phyloP scores from a whole-genome alignment of 2,329 filamentous ascomycete genomes.

The Colletotrichum sp. region DNA sequence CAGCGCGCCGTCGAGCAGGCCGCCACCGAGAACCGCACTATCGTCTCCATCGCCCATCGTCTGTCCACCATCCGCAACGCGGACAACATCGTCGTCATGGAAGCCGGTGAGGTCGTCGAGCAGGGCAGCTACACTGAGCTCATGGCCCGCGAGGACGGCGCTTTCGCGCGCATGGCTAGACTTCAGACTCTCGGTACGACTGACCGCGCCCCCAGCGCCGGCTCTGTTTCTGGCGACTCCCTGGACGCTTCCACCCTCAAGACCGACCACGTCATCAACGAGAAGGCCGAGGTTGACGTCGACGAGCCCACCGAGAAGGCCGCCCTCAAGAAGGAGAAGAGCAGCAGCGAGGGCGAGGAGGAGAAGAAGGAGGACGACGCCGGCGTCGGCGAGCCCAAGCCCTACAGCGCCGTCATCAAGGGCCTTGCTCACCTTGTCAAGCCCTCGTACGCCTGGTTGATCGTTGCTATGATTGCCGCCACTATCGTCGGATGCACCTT shows the following conservation, averaged over 20 bases:
- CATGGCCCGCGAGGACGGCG: constrained; percentile 47
- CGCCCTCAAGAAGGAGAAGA: background rate
- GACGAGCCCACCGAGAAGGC: background rate
- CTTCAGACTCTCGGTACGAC: constrained; percentile 25
- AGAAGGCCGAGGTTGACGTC: background rate
- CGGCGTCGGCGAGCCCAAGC: constrained; percentile 18
- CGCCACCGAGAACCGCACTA: constrained; percentile 57
- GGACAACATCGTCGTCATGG: constrained; percentile 71
- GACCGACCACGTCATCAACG: background rate
- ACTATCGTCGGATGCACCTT: constrained; percentile 62
- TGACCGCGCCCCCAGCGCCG: constrained; percentile 13
- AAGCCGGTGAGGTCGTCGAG: constrained; percentile 65
- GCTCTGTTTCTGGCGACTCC: constrained; percentile 21
- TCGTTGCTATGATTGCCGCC: constrained; percentile 54
- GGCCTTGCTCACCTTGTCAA: constrained; percentile 24
- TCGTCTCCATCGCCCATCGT: constrained; percentile 70
- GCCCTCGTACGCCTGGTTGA: constrained; percentile 42
- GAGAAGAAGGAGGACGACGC: background rate
- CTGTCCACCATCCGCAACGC: constrained; percentile 67
- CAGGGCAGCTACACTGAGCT: constrained; percentile 68
- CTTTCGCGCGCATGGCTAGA: constrained; percentile 26
- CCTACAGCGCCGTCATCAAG: constrained; percentile 23
- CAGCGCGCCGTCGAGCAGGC: constrained; percentile 43
- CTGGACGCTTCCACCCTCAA: constrained; percentile 18
- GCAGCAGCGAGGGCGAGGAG: background rate